phyloP scores from a whole-genome alignment of 2,329 filamentous ascomycete genomes.

The Nannizziopsis barbatae region DNA sequence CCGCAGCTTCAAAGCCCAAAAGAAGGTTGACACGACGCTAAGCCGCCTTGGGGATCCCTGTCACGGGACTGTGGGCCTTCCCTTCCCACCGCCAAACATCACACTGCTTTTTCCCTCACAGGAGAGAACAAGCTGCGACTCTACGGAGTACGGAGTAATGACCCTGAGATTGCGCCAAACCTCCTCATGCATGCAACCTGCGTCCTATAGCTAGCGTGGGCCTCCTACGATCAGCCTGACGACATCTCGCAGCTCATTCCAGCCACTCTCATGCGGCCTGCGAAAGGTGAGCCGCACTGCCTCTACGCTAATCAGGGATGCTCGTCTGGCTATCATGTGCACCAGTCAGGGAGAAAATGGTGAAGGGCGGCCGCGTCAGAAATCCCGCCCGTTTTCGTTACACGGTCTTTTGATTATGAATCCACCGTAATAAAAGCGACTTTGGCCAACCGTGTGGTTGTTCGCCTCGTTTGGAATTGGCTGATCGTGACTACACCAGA shows the following conservation, averaged over 20 bases:
- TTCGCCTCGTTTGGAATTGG: too few relatives aligned
- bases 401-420: not conserved
- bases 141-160: not conserved
- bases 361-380: slow-evolving; percentile 1
- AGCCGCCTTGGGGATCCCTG: too few relatives aligned
- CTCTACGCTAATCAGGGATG: not conserved
- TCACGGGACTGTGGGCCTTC: too few relatives aligned
- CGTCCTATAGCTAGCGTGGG: not conserved
- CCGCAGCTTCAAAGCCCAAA: too few relatives aligned
- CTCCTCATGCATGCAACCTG: not conserved
- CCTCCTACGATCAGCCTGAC: slow-evolving; percentile 1
- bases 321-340: not conserved
- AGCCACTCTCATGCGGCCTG: not conserved
- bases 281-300: not conserved
- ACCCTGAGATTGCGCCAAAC: not conserved
- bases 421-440: not conserved
- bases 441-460: not conserved
- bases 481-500: too few relatives aligned
- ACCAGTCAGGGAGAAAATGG: not conserved
- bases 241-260: slow-evolving; percentile 1
- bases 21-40: too few relatives aligned
- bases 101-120: too few relatives aligned
- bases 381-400: not conserved
- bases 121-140: too few relatives aligned
- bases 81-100: too few relatives aligned